A percentile compares a stretch with the other conserved stretches of the same genome.
phyloP scores from a whole-genome alignment of 2,329 filamentous ascomycete species.

The Ceratocystis colombiana region DNA sequence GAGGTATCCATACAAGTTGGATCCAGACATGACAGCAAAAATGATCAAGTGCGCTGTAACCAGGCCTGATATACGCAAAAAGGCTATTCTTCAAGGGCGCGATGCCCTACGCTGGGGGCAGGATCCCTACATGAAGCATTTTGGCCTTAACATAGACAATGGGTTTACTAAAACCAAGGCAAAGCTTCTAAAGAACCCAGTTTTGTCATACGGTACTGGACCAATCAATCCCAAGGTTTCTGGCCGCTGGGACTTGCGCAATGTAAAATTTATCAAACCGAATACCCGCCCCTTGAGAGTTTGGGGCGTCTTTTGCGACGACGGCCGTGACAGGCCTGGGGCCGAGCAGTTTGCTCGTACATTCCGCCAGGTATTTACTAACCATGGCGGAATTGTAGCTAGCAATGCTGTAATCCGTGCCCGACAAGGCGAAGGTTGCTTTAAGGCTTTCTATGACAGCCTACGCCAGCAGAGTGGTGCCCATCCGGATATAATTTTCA shows the following conservation, averaged over 20 bases:
- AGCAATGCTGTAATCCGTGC: slow-evolving; percentile 33
- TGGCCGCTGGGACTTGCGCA: slow-evolving; percentile 78
- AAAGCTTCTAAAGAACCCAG: slow-evolving; percentile 59
- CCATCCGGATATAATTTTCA: slow-evolving; percentile 16
- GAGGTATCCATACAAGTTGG: slow-evolving; percentile 53
- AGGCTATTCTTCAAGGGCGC: slow-evolving; percentile 59
- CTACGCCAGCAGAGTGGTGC: not conserved
- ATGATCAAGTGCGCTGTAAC: slow-evolving; percentile 96
- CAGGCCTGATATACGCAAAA: slow-evolving; percentile 56
- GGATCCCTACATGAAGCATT: slow-evolving; percentile 62
- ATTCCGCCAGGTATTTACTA: slow-evolving; percentile 40
- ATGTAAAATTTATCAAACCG: slow-evolving; percentile 53
- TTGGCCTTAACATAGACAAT: slow-evolving; percentile 59
- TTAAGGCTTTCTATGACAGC: not conserved
- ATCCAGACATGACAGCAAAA: slow-evolving; percentile 53
- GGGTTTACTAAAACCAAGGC: slow-evolving; percentile 59
- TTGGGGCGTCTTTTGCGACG: slow-evolving; percentile 61
- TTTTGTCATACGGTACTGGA: slow-evolving; percentile 32
- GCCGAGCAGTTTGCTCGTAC: slow-evolving; percentile 32
- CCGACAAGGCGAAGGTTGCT: slow-evolving; percentile 14
- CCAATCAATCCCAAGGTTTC: slow-evolving; percentile 50
- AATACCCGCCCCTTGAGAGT: slow-evolving; percentile 54
- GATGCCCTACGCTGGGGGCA: slow-evolving; percentile 53
- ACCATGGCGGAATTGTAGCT: slow-evolving; percentile 41
- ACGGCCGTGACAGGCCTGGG: slow-evolving; percentile 34